Percentiles rank a stretch among this genome's conserved stretches.
phyloP scores from a whole-genome alignment of 495 filamentous ascomycete species.

The Cairneyella variabilis region DNA sequence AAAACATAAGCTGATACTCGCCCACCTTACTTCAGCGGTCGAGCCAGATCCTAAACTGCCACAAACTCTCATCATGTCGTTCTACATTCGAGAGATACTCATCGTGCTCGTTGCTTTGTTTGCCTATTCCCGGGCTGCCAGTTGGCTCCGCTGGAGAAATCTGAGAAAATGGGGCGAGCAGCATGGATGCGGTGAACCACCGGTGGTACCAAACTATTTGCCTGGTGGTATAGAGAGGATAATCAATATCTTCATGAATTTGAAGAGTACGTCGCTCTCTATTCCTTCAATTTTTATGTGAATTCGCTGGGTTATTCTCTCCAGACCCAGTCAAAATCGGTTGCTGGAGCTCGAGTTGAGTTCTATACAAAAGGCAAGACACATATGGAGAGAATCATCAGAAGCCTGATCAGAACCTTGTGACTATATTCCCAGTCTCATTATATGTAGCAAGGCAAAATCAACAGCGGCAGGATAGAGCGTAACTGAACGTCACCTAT shows the following conservation, averaged over 20 bases:
- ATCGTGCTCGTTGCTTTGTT: constrained; percentile 2
- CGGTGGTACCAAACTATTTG: constrained; percentile 8
- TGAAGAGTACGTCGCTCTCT: constrained; percentile 7
- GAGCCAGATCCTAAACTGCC: not conserved
- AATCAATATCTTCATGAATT: not conserved
- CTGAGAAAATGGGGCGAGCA: constrained; percentile 9
- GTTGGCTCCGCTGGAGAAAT: constrained; percentile 10
- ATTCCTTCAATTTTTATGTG: not conserved
- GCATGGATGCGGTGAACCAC: constrained; percentile 11
- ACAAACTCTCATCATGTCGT: constrained; percentile 1
- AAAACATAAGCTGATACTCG: too few relatives aligned
- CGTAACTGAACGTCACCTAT: too few relatives aligned
- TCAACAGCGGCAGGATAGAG: too few relatives aligned
- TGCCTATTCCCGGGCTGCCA: constrained; percentile 5
- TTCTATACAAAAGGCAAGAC: too few relatives aligned
- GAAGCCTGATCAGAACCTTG: too few relatives aligned
- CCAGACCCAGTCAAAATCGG: not conserved
- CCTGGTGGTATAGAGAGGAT: constrained; percentile 17
- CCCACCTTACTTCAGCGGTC: not conserved
- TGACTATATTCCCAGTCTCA: too few relatives aligned
- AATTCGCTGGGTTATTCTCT: not conserved
- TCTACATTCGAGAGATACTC: constrained; percentile 7
- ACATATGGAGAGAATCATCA: too few relatives aligned
- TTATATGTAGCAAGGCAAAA: too few relatives aligned
- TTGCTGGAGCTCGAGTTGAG: too few relatives aligned